Conservation (phyloP, 768 basidiomycete species). For the Boletellus ananiceps region DNA sequence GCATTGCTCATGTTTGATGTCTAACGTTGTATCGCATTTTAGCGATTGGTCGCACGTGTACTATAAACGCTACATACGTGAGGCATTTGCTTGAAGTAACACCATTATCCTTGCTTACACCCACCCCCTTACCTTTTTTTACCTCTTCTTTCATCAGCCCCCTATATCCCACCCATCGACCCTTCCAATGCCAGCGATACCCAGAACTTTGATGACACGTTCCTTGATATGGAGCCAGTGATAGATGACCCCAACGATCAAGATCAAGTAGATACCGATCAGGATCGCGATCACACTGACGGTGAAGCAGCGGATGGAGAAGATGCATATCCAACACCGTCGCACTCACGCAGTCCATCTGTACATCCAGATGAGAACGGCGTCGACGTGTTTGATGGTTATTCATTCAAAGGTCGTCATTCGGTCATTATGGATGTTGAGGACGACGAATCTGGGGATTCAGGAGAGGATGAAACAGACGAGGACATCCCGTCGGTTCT, state of each 20-base stretch:
- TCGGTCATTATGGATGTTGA: constrained; percentile 76
- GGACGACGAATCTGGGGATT: constrained; percentile 39
- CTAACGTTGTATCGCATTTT: constrained; percentile 20
- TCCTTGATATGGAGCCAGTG: constrained; percentile 92
- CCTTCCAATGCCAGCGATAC: constrained; percentile 91
- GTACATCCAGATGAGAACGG: constrained; percentile 44
- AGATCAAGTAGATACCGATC: constrained; percentile 62
- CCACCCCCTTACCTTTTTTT: constrained; percentile 1
- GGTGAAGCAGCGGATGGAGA: constrained; percentile 70
- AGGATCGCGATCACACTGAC: constrained; percentile 64
- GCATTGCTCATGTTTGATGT: constrained; percentile 5
- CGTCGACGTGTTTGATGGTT: constrained; percentile 87
- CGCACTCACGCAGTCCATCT: constrained; percentile 74
- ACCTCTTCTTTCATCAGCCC: constrained; percentile 46
- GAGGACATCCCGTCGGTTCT: constrained; percentile 32
- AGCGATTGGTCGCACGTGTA: constrained; percentile 95
- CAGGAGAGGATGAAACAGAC: constrained; percentile 32
- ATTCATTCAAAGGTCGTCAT: constrained; percentile 86
- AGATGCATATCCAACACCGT: constrained; percentile 73
- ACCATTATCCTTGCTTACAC: constrained; percentile 12
- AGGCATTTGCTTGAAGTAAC: constrained; percentile 28
- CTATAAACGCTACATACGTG: constrained; percentile 90
- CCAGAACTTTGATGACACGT: constrained; percentile 96
- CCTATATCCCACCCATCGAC: constrained; percentile 90
- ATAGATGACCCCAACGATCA: constrained; percentile 72